Conservation (phyloP, 176 grass and related monocot species). For the Oryza longistaminata region DNA sequence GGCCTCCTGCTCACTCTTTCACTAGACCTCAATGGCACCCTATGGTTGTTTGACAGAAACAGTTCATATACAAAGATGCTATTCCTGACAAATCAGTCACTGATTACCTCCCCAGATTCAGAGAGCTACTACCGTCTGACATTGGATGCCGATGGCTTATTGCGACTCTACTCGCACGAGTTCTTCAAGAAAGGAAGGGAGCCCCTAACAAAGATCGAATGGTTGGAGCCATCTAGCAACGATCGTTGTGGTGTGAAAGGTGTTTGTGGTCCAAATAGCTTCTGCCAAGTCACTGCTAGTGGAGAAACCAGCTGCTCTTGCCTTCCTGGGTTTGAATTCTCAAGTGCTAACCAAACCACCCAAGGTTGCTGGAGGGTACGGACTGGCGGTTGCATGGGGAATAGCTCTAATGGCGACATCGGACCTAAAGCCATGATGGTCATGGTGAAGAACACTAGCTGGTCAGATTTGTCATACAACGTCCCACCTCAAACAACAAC, state of each 20-base stretch:
- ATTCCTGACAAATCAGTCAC: constrained; percentile 37
- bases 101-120: background rate
- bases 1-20: background rate
- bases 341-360: constrained; percentile 20
- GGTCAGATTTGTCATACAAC: constrained; percentile 28
- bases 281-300: constrained; percentile 7
- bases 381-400: constrained; percentile 16
- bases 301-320: constrained; percentile 40
- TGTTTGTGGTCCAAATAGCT: constrained; percentile 46
- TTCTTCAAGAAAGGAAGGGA: constrained; percentile 18
- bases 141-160: constrained; percentile 13
- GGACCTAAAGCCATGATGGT: constrained; percentile 6
- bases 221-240: constrained; percentile 1
- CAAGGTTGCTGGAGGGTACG: constrained; percentile 32
- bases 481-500: constrained; percentile 25
- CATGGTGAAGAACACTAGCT: constrained; percentile 42
- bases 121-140: constrained; percentile 7
- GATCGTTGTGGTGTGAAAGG: constrained; percentile 42
- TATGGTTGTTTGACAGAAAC: constrained; percentile 23
- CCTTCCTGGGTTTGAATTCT: constrained; percentile 44
- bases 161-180: constrained; percentile 33
- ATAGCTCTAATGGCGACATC: constrained; percentile 9
- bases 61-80: background rate
- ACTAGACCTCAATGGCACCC: constrained; percentile 37
- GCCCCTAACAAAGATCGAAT: background rate